Evolutionary conservation across 2,329 filamentous ascomycete genomes (phyloP).

Genomic region (Chaetomium globosum): DNA sequence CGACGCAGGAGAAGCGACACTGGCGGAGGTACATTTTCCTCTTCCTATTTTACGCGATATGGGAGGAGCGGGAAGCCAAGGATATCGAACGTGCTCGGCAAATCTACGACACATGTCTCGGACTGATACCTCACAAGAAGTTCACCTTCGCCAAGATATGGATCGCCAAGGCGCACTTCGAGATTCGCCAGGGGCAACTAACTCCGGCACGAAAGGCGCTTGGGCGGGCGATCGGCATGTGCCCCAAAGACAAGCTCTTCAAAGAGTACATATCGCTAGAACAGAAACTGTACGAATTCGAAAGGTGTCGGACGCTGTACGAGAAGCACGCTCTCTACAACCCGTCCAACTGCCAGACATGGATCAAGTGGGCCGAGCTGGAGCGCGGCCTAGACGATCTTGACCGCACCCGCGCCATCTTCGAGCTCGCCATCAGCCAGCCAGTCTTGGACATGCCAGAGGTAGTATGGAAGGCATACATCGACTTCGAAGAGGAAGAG

Average conservation of each 20-base stretch:
- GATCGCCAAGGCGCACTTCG: constrained; percentile 91
- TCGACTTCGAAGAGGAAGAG: constrained; percentile 97
- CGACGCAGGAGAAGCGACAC: constrained; percentile 93
- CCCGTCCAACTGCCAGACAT: constrained; percentile 84
- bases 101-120: constrained; percentile 86
- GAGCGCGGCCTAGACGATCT: constrained; percentile 89
- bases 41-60: constrained; percentile 96
- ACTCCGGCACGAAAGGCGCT: constrained; percentile 82
- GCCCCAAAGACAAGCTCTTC: constrained; percentile 94
- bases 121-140: constrained; percentile 88
- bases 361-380: constrained; percentile 94
- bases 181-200: constrained; percentile 83
- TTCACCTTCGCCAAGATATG: constrained; percentile 98
- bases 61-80: constrained; percentile 85
- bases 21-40: constrained; percentile 98
- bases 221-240: constrained; percentile 88
- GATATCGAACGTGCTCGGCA: constrained; percentile 79
- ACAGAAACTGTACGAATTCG: constrained; percentile 90
- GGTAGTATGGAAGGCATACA: constrained; percentile 95
- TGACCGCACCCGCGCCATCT: constrained; percentile 85
- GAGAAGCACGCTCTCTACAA: constrained; percentile 95
- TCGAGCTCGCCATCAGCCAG: constrained; percentile 84
- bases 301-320: constrained; percentile 85
- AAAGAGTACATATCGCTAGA: constrained; percentile 91
- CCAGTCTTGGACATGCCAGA: constrained; percentile 93